phyloP scores from a whole-genome alignment of 2,329 filamentous ascomycete genomes.

The Pseudogymnoascus sp. region DNA sequence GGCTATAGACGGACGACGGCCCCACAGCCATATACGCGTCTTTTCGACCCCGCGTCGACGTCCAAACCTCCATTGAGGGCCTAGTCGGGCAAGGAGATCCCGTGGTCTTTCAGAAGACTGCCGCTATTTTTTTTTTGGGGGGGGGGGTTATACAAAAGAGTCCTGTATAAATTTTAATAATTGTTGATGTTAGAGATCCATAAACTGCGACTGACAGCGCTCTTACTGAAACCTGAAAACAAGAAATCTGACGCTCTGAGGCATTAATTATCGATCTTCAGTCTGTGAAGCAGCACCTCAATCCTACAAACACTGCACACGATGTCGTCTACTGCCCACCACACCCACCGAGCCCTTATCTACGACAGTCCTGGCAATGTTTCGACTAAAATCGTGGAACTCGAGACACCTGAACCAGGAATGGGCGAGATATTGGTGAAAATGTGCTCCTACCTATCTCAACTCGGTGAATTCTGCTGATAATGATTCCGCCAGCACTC shows the following conservation, averaged over 20 bases:
- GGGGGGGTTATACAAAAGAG: not conserved
- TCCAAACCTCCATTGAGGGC: not conserved
- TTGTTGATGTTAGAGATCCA: not conserved
- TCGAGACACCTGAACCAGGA: slow-evolving; percentile 60
- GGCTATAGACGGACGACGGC: not conserved
- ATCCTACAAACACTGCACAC: not conserved
- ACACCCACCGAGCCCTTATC: slow-evolving; percentile 27
- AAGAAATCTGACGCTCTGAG: not conserved
- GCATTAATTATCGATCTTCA: not conserved
- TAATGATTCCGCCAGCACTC: slow-evolving; percentile 38
- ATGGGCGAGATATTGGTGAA: slow-evolving; percentile 57
- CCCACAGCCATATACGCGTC: not conserved
- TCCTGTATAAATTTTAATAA: not conserved
- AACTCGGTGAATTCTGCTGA: not conserved
- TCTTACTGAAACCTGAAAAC: not conserved
- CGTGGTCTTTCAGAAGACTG: not conserved
- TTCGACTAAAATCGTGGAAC: slow-evolving; percentile 56
- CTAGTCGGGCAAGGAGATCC: not conserved
- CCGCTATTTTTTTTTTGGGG: not conserved
- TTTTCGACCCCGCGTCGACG: not conserved
- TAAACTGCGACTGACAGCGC: not conserved
- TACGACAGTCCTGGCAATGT: slow-evolving; percentile 61
- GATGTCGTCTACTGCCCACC: not conserved
- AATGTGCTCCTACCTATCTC: slow-evolving; percentile 35
- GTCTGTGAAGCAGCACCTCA: not conserved